phyloP scores from a whole-genome alignment of 805 yeast genomes.

The Candida hungchunana region DNA sequence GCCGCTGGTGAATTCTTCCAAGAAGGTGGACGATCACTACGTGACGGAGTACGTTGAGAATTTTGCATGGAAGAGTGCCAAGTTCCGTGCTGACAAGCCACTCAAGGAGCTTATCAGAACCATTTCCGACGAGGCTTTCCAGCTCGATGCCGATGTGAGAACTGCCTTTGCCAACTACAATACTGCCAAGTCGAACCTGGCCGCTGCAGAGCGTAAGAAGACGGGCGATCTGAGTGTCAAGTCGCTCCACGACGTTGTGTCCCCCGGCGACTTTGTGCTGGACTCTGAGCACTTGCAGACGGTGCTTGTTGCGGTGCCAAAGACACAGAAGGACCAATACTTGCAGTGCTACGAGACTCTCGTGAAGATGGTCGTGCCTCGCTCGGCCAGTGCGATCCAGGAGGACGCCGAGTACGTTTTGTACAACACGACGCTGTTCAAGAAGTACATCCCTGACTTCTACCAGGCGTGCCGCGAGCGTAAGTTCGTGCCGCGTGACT shows the following conservation, averaged over 20 bases:
- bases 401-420: conserved; percentile 71
- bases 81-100: conserved; percentile 81
- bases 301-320: conserved; percentile 85
- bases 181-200: conserved; percentile 75
- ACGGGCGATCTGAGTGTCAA: conserved; percentile 91
- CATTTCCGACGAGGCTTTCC: conserved; percentile 72
- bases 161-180: conserved; percentile 70
- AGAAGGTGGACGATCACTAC: conserved; percentile 46
- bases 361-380: conserved; percentile 82
- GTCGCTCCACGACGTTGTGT: conserved; percentile 85
- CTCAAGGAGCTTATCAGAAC: conserved; percentile 67
- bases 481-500: conserved; percentile 91
- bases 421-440: conserved; percentile 79
- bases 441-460: conserved; percentile 71
- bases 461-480: conserved; percentile 69
- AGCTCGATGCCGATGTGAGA: conserved; percentile 82
- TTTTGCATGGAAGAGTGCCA: conserved; percentile 85
- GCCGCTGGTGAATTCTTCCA: conserved; percentile 42
- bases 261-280: conserved; percentile 76
- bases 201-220: conserved; percentile 88
- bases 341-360: conserved; percentile 70
- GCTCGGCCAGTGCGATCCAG: conserved; percentile 69
- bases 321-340: conserved; percentile 54
- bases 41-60: conserved; percentile 64
- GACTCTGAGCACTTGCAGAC: conserved; percentile 85